Conservation (phyloP, 139 green algal species). For the Auxenochlorella pyrenoidosa region DNA sequence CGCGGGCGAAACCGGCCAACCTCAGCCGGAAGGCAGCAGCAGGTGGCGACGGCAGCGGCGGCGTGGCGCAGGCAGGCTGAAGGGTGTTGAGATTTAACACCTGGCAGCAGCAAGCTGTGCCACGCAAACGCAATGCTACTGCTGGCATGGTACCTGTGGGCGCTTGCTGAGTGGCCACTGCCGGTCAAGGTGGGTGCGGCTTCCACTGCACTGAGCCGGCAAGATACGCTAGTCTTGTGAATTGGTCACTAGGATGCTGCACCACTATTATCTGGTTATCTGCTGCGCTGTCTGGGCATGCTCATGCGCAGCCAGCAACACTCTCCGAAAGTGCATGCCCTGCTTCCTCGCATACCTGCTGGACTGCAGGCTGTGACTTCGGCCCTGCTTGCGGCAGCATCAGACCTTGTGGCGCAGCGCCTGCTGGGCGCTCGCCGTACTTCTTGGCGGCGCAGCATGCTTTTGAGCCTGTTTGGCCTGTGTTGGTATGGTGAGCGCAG, state of each 20-base stretch:
- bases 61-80: too few relatives aligned
- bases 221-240: too few relatives aligned
- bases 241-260: too few relatives aligned
- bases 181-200: background rate
- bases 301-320: background rate
- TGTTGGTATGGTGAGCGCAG: slow-evolving; percentile 2
- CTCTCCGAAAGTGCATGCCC: background rate
- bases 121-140: background rate
- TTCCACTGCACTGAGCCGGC: too few relatives aligned
- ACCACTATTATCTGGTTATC: too few relatives aligned
- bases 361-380: slow-evolving; percentile 17
- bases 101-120: background rate
- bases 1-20: too few relatives aligned
- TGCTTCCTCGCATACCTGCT: background rate
- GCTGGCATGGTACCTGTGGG: background rate
- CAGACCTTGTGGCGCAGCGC: slow-evolving; percentile 32
- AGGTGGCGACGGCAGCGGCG: too few relatives aligned
- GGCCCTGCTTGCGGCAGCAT: background rate
- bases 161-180: background rate
- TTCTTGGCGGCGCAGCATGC: background rate
- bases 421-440: slow-evolving; percentile 4
- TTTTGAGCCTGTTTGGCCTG: background rate
- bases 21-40: too few relatives aligned
- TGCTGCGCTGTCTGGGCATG: background rate
- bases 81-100: too few relatives aligned